Percentiles rank a stretch among this genome's conserved stretches.
These are phyloP conservation scores for Aspergillus tanneri DNA, from an alignment of 2,329 filamentous ascomycete genomes.

Conservation along the genomic window DNA sequence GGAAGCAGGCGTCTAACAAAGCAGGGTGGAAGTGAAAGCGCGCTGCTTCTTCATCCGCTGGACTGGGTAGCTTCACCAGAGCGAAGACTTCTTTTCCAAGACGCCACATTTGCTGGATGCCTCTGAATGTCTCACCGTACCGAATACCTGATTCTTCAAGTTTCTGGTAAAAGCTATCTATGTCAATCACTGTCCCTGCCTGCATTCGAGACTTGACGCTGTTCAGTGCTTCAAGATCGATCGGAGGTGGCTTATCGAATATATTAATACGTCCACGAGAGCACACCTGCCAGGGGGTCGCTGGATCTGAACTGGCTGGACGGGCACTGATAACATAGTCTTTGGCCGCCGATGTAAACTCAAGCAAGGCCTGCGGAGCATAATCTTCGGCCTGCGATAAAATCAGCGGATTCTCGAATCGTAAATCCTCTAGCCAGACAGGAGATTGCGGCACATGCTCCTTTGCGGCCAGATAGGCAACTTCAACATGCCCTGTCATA, in stretches of 20 bases:
- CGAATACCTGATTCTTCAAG: not conserved
- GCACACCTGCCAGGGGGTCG: not conserved
- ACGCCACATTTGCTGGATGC: not conserved
- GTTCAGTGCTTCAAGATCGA: not conserved
- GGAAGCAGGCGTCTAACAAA: not conserved
- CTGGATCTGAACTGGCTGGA: not conserved
- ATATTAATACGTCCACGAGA: not conserved
- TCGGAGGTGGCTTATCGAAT: not conserved
- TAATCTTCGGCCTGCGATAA: not conserved
- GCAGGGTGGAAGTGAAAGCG: not conserved
- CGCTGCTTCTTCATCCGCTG: not conserved
- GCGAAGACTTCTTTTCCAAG: not conserved
- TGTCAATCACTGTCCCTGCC: not conserved
- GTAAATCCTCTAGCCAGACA: not conserved
- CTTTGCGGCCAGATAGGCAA: not conserved
- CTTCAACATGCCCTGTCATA: not conserved
- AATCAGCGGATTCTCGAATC: not conserved
- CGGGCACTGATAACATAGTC: not conserved
- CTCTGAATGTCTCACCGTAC: not conserved
- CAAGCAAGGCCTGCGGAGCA: not conserved
- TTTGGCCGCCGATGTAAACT: not conserved
- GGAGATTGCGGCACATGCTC: not conserved
- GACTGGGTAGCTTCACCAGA: not conserved
- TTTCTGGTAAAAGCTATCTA: not conserved
- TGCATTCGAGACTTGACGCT: not conserved